Evolutionary conservation across 768 basidiomycete genomes (phyloP).

Genomic region (Leccinum incarnatum): DNA sequence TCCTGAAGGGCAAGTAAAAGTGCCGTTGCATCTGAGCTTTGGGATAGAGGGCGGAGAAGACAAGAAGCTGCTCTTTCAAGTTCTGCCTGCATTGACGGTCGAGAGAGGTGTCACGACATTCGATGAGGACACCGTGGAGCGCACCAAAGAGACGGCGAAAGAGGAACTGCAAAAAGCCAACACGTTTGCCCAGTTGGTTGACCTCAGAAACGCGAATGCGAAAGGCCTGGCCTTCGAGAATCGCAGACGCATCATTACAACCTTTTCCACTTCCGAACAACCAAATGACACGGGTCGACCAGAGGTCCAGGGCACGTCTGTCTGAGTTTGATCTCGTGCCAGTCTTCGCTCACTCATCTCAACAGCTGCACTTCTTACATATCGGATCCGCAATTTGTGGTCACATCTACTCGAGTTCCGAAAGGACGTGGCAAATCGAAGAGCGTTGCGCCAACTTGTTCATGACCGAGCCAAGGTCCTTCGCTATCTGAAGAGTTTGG

Average conservation of each 20-base stretch:
- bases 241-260: conserved; percentile 68
- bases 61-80: conserved; percentile 61
- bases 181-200: conserved; percentile 65
- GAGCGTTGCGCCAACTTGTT: conserved; percentile 72
- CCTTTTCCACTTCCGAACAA: conserved; percentile 71
- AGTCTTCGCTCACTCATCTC: conserved; percentile 1
- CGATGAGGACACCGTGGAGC: conserved; percentile 19
- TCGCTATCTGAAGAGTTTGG: conserved; percentile 65
- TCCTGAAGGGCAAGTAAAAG: conserved; percentile 37
- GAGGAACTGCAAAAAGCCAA: conserved; percentile 47
- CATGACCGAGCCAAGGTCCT: conserved; percentile 83
- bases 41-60: conserved; percentile 55
- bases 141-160: conserved; percentile 26
- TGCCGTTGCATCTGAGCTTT: conserved; percentile 59
- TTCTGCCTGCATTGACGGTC: conserved; percentile 57
- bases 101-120: conserved; percentile 25
- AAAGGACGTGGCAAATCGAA: conserved; percentile 74
- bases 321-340: background rate
- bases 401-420: conserved; percentile 64
- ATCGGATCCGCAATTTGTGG: conserved; percentile 81
- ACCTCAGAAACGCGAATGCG: conserved; percentile 86
- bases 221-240: conserved; percentile 87
- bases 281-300: conserved; percentile 76
- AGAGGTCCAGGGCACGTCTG: conserved; percentile 81
- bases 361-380: conserved; percentile 82